These are phyloP conservation scores for Podaxis sp. DNA, from an alignment of 768 basidiomycete genomes.

Conservation along the genomic window DNA sequence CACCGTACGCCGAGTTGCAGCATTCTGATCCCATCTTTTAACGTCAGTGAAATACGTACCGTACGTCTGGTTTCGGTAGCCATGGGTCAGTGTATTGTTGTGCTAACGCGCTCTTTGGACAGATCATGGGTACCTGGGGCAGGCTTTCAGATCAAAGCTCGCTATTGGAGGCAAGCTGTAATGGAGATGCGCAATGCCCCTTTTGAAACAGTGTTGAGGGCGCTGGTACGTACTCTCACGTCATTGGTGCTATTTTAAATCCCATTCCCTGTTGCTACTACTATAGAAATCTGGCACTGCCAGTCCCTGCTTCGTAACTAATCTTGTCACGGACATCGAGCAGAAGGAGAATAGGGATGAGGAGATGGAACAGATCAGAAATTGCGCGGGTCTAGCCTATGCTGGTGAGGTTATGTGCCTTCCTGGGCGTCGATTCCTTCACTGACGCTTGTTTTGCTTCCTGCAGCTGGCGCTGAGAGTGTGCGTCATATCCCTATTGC, in stretches of 20 bases:
- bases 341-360: conserved; percentile 19
- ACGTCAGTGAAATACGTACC: conserved; percentile 49
- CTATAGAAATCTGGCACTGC: conserved; percentile 31
- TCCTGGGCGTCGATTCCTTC: not conserved
- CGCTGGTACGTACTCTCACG: conserved; percentile 30
- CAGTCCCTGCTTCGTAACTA: conserved; percentile 32
- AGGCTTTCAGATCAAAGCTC: conserved; percentile 47
- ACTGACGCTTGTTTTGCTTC: not conserved
- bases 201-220: conserved; percentile 33
- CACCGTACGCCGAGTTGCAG: not conserved
- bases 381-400: conserved; percentile 37
- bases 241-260: not conserved
- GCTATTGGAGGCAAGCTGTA: conserved; percentile 46
- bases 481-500: conserved; percentile 21
- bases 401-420: conserved; percentile 26
- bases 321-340: conserved; percentile 26
- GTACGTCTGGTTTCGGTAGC: conserved; percentile 19
- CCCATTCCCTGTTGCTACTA: not conserved
- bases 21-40: not conserved
- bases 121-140: conserved; percentile 53
- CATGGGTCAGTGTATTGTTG: not conserved
- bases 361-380: conserved; percentile 30
- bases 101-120: not conserved
- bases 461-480: conserved; percentile 40
- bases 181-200: conserved; percentile 47